Base-by-base conservation (phyloP, 2,329 filamentous ascomycete genomes). In the Colletotrichum sp. region DNA sequence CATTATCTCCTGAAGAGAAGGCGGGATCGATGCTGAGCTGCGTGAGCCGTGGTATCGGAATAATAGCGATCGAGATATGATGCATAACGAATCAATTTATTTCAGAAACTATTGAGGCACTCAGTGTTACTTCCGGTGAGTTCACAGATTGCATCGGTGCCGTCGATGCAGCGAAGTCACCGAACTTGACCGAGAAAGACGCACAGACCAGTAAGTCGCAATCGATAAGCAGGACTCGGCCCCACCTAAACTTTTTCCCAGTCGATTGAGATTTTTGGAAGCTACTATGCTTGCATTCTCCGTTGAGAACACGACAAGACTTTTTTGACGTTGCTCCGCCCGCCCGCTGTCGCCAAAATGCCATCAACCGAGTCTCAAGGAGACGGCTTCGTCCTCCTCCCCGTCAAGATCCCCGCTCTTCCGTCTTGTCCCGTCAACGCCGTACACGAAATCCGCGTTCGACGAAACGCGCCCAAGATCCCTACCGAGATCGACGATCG, bases 371-470 rank as follows among this genome's bases (percentile, higher is more conserved):
- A 70, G n/a, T 55, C 69, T 5, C 75, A 66, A 39, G 69, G 66
- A 13, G 89, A 89, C 36, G 93, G 92, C 78, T 98, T 96, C 81
- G 89, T 89, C 16, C 86, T 94, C 71, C 90, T 98, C 3, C 92
- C 94, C 1, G 86, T 98, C 22, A 89, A 89, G 18, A 89, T 96
- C 64, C 92, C 93, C 6, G 82, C 91, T 18, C 84, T 90, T n/a
- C 85, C 92, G 1, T 91, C 94, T 3, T 94, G 90, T 75, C 90
- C 92, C 28, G 85, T 89, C 57, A 84, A 90, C 59, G 90, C 92
- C 74, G 92, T 91, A 66, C 97, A 99, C 86, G 95, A 96, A 85
- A 88, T 99, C 81, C 98, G 98, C 86, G 86, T 99, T 71, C 95
- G 95, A 79, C 92, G 92, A 71, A 96, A 99, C 85, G 90, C 93